Evolutionary conservation across 768 basidiomycete genomes (phyloP).

Genomic region (Hygrophorus pudorinus): DNA sequence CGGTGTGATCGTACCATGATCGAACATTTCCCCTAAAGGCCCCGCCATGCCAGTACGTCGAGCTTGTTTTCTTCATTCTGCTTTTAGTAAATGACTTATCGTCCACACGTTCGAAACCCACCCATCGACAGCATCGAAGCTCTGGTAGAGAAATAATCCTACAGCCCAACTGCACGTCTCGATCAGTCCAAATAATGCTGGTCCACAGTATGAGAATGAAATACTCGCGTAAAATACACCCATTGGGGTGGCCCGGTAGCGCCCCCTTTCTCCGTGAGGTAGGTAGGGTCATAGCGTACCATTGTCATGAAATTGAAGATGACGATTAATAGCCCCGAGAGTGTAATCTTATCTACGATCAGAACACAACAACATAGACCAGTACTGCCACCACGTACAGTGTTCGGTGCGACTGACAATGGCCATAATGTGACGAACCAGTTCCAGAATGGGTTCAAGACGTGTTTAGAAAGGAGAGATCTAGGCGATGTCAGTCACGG

Average conservation of each 20-base stretch:
- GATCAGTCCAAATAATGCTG: background rate
- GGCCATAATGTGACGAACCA: slow-evolving; percentile 91
- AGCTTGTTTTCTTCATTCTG: slow-evolving; percentile 72
- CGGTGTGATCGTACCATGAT: slow-evolving; percentile 58
- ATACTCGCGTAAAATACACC: slow-evolving; percentile 81
- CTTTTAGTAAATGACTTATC: slow-evolving; percentile 1
- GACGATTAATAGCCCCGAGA: slow-evolving; percentile 75
- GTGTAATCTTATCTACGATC: slow-evolving; percentile 65
- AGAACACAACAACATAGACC: slow-evolving; percentile 2
- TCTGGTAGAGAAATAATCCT: slow-evolving; percentile 90
- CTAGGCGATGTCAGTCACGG: slow-evolving; percentile 25
- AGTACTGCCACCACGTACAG: slow-evolving; percentile 36
- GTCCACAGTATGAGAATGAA: background rate
- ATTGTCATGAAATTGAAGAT: slow-evolving; percentile 78
- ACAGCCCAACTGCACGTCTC: slow-evolving; percentile 57
- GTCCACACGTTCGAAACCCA: slow-evolving; percentile 23
- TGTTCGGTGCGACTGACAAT: slow-evolving; percentile 76
- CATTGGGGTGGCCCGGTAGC: slow-evolving; percentile 60
- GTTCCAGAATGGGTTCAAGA: slow-evolving; percentile 82
- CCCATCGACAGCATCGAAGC: slow-evolving; percentile 85
- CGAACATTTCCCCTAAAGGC: slow-evolving; percentile 95
- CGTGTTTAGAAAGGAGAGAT: slow-evolving; percentile 64
- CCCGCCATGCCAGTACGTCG: slow-evolving; percentile 96
- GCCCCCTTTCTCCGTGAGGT: slow-evolving; percentile 59
- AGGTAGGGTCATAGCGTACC: slow-evolving; percentile 73